Evolutionary conservation across 2,329 filamentous ascomycete species (phyloP).

Genomic region (Ceratocystis lukuohia): DNA sequence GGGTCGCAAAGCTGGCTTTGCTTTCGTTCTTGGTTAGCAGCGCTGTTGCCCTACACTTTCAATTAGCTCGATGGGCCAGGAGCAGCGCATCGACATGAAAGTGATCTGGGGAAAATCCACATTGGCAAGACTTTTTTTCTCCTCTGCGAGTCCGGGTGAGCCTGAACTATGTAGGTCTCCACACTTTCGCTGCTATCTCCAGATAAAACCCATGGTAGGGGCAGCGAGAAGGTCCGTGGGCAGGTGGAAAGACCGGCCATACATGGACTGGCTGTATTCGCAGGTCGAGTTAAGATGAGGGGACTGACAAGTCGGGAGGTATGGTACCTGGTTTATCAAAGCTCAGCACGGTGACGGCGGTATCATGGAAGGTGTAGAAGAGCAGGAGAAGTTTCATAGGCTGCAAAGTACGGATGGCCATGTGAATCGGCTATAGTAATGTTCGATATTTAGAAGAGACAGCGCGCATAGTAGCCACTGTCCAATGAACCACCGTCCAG

Average conservation of each 20-base stretch:
- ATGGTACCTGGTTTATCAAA: not conserved
- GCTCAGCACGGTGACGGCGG: not conserved
- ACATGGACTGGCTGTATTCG: not conserved
- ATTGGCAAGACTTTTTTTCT: constrained; percentile 1
- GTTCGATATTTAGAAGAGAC: too few species aligned
- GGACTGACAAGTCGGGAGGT: not conserved
- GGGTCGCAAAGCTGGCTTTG: not conserved
- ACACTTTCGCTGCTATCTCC: not conserved
- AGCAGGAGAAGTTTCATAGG: not conserved
- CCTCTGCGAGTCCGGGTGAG: not conserved
- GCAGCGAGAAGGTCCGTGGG: not conserved
- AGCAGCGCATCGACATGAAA: not conserved
- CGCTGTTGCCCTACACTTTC: not conserved
- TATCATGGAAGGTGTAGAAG: not conserved
- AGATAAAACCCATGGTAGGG: not conserved
- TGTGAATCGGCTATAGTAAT: too few species aligned
- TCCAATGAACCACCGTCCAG: too few species aligned
- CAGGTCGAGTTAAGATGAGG: not conserved
- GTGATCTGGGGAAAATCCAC: constrained; percentile 4
- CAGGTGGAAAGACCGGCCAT: not conserved
- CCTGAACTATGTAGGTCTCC: not conserved
- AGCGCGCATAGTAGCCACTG: too few species aligned
- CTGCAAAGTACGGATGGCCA: not conserved
- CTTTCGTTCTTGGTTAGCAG: not conserved
- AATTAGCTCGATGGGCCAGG: not conserved